Base-by-base conservation (phyloP, 2,329 filamentous ascomycete genomes). In the Hymenoscyphus albidus region DNA sequence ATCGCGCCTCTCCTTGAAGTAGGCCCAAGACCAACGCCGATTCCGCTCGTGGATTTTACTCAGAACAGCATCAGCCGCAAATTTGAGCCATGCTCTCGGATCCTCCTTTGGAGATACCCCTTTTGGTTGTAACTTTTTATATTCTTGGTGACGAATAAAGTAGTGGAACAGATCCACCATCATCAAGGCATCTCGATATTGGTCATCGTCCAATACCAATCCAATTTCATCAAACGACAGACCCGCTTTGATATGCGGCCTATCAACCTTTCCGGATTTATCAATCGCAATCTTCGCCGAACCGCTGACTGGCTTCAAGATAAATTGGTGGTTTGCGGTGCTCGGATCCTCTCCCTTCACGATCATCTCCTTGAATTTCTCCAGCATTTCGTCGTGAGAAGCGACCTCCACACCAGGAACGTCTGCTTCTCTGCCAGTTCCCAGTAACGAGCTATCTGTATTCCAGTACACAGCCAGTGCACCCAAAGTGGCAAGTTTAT, bases 91-190 rank as follows among this genome's bases (percentile, higher is more conserved):
- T 0, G 94, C 95, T 44, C 87, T 86, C 14, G 95, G 94, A 71
- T 98, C 92, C 76, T 98, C 92, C 74, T 93, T 96, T 0, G 92
- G 91, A 0, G 85, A 84, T 64, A 88, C 84, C 0, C 83, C 88
- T 74, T 96, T 95, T 3, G 95, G 95, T 72, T 97, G 92, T 65
- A 93, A 82, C 72, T 90, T 94, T 75, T 96, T 96, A 80, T 98
- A 97, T 76, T 99, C 94, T 76, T 98, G 95, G 70, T 99, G 95
- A 39, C 94, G 89, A 71, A 97, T 91, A 77, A 98, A 99, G 78
- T 97, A 98, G 77, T 99, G 95, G 80, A 99, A 99, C 2, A 98
- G 82, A 75, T 99, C 95, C 1, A 98, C 91, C 81, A 99, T 91
- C 95, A 99, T 99, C 65, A 99, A 80, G 5, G 90, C 92, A 78